Evolutionary conservation across 495 filamentous ascomycete species (phyloP), one percentile per base, ranked within the genome.

Genomic region (Barbatosphaeria neglecta): DNA sequence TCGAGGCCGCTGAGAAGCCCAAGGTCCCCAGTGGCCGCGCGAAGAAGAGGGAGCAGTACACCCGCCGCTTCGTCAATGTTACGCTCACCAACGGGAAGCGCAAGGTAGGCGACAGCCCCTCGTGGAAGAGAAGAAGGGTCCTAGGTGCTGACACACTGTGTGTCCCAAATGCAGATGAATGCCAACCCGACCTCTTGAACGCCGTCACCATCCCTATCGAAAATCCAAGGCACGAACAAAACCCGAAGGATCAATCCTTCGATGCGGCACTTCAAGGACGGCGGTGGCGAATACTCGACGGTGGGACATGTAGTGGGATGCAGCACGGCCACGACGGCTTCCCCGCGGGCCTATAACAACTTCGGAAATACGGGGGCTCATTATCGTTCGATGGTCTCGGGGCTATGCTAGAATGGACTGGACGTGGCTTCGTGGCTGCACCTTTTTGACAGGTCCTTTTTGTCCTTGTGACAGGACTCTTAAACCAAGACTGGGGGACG

Each of bases 51-150:
- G 77, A 90, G 55, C 73, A 72, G 55, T 92, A 92, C 73, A 92
- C 86, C 54, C 79, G 86, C 63, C 83, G 86, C 53, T 92, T 92
- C 76, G 86, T 92, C 52, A 92, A 90, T 70, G 86, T 92, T 58
- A 87, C 84, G 62, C 79, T 86, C 77, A 86, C 83, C 49, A 87
- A 87, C 66, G 86, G 86, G 63, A 92, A 92, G 85, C 76, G 86
- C 65, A 90, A 90, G 85, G 83, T 87, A 43, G 47, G 46, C 15
- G 19, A 19, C 20, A n/a, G 20, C 37, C 3, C 6, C 6, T 22
- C 22, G 11, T 8, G 19, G 23, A 15, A 22, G 16, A 28, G 13
- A 13, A 6, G 25, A 16, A 45, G 44, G 23, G 39, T 56, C 44
- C 19, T 19, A 35, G 31, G 31, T n/a, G 31, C 13, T 35, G 31